Evolutionary conservation across 164 flowering plant species (phyloP).

Genomic region (Berberis vulgaris): DNA sequence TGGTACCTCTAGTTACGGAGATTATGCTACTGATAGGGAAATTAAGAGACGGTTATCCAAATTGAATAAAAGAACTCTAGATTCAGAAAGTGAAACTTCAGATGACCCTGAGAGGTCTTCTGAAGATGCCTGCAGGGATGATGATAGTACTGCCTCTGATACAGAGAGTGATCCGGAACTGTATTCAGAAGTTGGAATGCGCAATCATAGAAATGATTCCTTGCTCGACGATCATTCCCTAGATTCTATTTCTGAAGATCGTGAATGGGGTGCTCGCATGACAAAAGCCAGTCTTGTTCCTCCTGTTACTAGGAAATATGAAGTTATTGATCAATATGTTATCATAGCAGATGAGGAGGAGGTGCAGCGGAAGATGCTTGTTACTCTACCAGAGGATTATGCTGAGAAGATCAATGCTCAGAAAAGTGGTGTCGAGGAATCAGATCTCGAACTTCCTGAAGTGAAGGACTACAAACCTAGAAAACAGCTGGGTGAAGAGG

Average conservation of each 20-base stretch:
- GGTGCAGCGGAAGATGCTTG: conserved; percentile 86
- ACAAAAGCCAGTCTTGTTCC: conserved; percentile 97
- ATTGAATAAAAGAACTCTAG: conserved; percentile 55
- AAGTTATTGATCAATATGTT: conserved; percentile 87
- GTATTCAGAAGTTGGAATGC: conserved; percentile 30
- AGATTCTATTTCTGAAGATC: conserved; percentile 65
- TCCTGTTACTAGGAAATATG: conserved; percentile 97
- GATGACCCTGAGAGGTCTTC: conserved; percentile 63
- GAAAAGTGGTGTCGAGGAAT: conserved; percentile 77
- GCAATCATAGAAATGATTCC: conserved; percentile 37
- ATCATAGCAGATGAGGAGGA: conserved; percentile 87
- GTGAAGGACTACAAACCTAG: conserved; percentile 94
- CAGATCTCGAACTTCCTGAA: conserved; percentile 94
- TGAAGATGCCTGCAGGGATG: conserved; percentile 38
- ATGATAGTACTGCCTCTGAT: conserved; percentile 56
- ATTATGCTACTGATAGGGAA: conserved; percentile 76
- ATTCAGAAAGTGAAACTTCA: conserved; percentile 86
- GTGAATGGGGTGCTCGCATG: conserved; percentile 99
- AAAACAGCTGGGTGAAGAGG: conserved; percentile 83
- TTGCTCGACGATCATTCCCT: conserved; percentile 41
- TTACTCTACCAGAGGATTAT: conserved; percentile 92
- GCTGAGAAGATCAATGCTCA: conserved; percentile 76
- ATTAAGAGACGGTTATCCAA: conserved; percentile 64
- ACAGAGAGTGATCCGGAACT: conserved; percentile 70
- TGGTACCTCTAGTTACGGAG: conserved; percentile 49